phyloP scores from a whole-genome alignment of 805 yeast species.

The Candida andamanensis region DNA sequence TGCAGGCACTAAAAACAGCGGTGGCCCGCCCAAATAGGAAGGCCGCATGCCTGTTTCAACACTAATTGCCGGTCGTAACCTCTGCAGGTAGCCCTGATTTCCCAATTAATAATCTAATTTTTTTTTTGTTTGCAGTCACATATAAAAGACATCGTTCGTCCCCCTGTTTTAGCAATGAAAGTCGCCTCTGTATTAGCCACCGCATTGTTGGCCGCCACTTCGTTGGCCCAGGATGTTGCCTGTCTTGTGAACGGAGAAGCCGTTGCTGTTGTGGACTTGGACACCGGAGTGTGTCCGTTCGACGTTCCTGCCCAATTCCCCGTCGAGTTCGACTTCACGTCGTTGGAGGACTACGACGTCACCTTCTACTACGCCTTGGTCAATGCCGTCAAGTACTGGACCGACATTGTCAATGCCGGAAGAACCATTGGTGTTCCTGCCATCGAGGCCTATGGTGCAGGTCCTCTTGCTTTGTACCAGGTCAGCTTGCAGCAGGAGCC shows the following conservation, averaged over 20 bases:
- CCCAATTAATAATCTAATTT: too few relatives aligned
- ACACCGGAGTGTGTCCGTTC: constrained; percentile 37
- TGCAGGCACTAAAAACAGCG: too few relatives aligned
- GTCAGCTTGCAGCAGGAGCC: constrained; percentile 24
- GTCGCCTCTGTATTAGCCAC: constrained; percentile 11
- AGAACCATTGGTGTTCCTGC: constrained; percentile 31
- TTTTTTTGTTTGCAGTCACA: neutral
- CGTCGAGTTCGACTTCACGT: constrained; percentile 20
- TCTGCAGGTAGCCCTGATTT: too few relatives aligned
- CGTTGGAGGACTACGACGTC: constrained; percentile 26
- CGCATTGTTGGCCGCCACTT: constrained; percentile 18
- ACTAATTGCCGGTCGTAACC: too few relatives aligned
- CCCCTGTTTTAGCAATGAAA: constrained; percentile 8
- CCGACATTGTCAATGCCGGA: constrained; percentile 31
- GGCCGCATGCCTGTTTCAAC: too few relatives aligned
- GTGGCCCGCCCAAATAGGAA: too few relatives aligned
- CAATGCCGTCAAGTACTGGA: constrained; percentile 22
- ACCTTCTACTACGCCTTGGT: constrained; percentile 32
- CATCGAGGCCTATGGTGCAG: constrained; percentile 17
- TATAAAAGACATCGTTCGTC: neutral
- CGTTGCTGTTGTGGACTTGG: constrained; percentile 34
- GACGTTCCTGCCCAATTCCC: constrained; percentile 26
- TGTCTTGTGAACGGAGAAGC: constrained; percentile 31
- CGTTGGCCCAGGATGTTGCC: constrained; percentile 30
- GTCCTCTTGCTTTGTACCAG: constrained; percentile 22